These are phyloP conservation scores for Zasmidium citrigriseum DNA, from an alignment of 2,329 filamentous ascomycete genomes.

Conservation along the genomic window DNA sequence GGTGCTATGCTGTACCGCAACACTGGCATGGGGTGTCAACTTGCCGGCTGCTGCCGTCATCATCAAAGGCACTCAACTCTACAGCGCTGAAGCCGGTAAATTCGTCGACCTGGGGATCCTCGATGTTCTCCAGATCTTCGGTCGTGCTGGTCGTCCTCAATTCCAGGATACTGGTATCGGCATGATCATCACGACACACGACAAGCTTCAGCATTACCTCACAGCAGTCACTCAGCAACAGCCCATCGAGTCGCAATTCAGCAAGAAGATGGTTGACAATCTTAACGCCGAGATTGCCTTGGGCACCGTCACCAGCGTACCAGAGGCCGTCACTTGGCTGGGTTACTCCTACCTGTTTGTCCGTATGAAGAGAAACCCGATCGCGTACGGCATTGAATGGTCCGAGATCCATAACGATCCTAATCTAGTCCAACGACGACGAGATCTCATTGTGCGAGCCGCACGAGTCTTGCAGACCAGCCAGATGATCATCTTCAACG, in stretches of 20 bases:
- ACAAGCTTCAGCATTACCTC: conserved; percentile 88
- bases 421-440: conserved; percentile 78
- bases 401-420: conserved; percentile 86
- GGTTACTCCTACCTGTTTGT: conserved; percentile 98
- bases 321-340: conserved; percentile 94
- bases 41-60: conserved; percentile 93
- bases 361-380: conserved; percentile 88
- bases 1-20: conserved; percentile 97
- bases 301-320: conserved; percentile 91
- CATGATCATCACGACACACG: conserved; percentile 96
- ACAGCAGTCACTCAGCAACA: conserved; percentile 92
- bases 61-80: conserved; percentile 97
- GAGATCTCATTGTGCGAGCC: conserved; percentile 84
- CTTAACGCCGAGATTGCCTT: conserved; percentile 92
- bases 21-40: conserved; percentile 97
- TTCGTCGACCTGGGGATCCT: conserved; percentile 95
- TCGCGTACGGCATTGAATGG: conserved; percentile 95
- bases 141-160: conserved; percentile 94
- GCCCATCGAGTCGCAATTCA: conserved; percentile 96
- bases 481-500: conserved; percentile 99
- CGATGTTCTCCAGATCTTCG: conserved; percentile 96
- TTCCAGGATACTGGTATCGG: conserved; percentile 98
- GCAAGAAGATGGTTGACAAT: conserved; percentile 90
- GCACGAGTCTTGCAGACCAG: conserved; percentile 84
- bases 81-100: conserved; percentile 94